Evolutionary conservation across 2,329 filamentous ascomycete species (phyloP).

Genomic region (Phyllosticta citribraziliensis): DNA sequence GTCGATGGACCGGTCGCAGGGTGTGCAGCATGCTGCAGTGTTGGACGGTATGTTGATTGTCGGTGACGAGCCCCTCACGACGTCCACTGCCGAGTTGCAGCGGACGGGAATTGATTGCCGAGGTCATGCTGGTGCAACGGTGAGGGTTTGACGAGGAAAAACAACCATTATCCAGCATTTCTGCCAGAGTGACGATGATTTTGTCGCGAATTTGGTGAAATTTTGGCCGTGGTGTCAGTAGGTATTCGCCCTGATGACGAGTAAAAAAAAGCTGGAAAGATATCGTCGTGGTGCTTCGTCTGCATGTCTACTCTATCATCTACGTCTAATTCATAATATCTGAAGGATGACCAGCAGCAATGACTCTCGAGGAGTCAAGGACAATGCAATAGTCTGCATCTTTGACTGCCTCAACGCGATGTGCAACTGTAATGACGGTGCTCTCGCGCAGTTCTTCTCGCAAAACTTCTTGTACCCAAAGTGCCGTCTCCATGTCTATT

Average conservation of each 20-base stretch:
- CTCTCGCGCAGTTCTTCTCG: constrained; percentile 46
- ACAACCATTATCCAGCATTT: neutral
- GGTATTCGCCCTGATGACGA: too few species aligned
- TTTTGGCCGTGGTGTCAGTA: neutral
- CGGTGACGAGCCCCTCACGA: neutral
- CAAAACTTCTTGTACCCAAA: constrained; percentile 45
- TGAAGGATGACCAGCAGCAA: constrained; percentile 24
- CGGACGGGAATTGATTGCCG: neutral
- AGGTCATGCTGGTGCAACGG: neutral
- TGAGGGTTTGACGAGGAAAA: neutral
- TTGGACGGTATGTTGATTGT: neutral
- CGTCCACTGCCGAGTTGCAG: neutral
- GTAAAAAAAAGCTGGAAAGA: neutral
- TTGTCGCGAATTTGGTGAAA: neutral
- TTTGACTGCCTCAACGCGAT: constrained; percentile 52
- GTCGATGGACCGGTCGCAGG: neutral
- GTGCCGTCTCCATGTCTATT: constrained; percentile 53
- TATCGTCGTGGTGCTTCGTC: neutral
- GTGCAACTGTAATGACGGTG: constrained; percentile 57
- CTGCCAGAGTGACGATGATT: neutral
- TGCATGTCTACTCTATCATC: neutral
- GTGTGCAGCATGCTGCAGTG: neutral
- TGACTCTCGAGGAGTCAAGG: constrained; percentile 41
- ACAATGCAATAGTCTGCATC: constrained; percentile 48
- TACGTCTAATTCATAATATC: constrained; percentile 17